Conservation (phyloP, 345 rosid genomes). For the Nasturtium officinale region DNA sequence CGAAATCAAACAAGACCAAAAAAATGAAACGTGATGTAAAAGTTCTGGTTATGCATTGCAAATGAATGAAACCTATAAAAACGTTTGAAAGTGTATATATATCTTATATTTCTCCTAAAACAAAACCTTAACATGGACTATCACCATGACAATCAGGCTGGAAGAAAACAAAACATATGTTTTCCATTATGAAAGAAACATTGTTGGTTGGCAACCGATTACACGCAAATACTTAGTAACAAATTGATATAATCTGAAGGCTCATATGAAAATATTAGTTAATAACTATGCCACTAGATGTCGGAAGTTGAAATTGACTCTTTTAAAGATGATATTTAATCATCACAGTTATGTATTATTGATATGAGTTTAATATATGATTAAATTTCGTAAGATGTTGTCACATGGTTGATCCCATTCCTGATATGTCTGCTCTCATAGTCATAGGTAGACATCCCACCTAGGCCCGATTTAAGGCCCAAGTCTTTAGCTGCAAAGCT, state of each 20-base stretch:
- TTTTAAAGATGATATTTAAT: background rate
- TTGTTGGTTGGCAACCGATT: background rate
- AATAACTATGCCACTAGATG: background rate
- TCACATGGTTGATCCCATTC: conserved; percentile 15
- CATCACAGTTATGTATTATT: background rate
- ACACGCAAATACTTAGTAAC: background rate
- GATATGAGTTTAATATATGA: background rate
- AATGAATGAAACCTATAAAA: background rate
- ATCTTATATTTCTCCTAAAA: background rate
- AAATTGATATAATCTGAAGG: background rate
- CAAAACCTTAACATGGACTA: background rate
- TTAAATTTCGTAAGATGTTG: background rate
- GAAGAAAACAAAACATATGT: background rate
- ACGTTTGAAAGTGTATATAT: background rate
- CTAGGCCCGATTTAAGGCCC: conserved; percentile 17
- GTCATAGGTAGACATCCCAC: conserved; percentile 21
- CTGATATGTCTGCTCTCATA: background rate
- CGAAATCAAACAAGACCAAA: background rate
- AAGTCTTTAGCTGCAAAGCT: background rate
- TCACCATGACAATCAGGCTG: background rate
- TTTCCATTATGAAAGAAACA: background rate
- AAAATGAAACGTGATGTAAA: background rate
- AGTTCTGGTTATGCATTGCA: background rate
- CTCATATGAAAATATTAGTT: too few species aligned
- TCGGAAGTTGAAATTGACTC: background rate